Evolutionary conservation across 768 basidiomycete genomes (phyloP), one percentile per base, ranked within the genome.

Genomic region (Suillus spraguei): DNA sequence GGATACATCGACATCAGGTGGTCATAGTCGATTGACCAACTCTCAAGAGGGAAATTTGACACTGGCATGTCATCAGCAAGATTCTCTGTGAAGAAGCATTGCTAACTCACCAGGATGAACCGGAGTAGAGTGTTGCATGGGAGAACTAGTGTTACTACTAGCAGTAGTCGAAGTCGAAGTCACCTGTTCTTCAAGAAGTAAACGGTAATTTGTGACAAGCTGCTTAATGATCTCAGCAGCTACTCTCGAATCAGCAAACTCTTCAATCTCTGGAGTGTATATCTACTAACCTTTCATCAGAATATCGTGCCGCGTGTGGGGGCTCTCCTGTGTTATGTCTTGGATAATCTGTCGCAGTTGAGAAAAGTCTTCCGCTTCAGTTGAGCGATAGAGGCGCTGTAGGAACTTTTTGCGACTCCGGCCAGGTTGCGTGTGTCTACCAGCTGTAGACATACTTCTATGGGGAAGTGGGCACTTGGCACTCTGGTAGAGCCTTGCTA

Each of bases 341-440:
- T 20, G 28, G 11, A 58, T 58, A 17, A 28, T 20, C 28, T 13
- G 39, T 28, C 24, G 38, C 56, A 58, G 24, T 41, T 41, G 56
- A 2, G 24, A 28, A 32, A 58, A 58, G 28, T 58, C 38, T 4
- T 58, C 56, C 56, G 56, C 56, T 3, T 58, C 56, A 17, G 24
- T 58, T 5, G 24, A 41, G 9, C 56, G 56, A 10, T 58, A 58
- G 56, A 41, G 36, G 10, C 28, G 38, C 24, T 58, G 56, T 10
- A 41, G 20, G 24, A 41, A 1, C 39, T 28, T 41, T 20, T 58
- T 58, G 10, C 56, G 56, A 28, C 56, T 28, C 56, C 24, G 41
- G 16, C 28, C 39, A 32, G 39, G 28, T 10, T 7, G 17, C 20
- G 24, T 11, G 1, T 28, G 38, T 39, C 36, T 38, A 17, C 39